Base-by-base conservation (phyloP, 371 early-diverging fungal genomes). In the Apophysomyces elegans region DNA sequence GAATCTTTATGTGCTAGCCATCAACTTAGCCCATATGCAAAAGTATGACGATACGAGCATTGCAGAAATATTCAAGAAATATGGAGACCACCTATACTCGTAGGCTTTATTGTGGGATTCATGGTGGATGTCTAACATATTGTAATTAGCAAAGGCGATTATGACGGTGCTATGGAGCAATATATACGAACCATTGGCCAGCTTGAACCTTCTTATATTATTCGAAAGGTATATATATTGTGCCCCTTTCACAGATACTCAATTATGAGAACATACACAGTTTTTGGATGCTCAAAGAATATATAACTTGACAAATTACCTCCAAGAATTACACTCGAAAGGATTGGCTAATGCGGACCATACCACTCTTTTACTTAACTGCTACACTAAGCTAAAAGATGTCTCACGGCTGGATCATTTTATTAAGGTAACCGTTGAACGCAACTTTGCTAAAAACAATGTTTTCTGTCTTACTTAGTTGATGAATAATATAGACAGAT, bases 311-410 rank as follows among this genome's bases (percentile, higher is more conserved):
- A 93, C 95, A 3, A 86, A 87, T 36, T 97, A 95, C 69, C 82
- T 97, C 18, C 94, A 96, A 79, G 91, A 90, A 63, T 83, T 97
- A 1, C 96, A 97, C 72, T 87, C 90, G 1, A 80, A 87, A 21
- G 87, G 90, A 0, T 79, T 95, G 37, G 97, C 97, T 1, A 96
- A 93, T 62, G 85, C 91, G 12, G 96, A 97, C 72, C 97, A 97
- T 74, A 97, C 97, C 0, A 97, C 97, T 0, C 74, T 97, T 50
- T 76, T 98, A 36, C 81, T 98, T n/a, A 97, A 96, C 70, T 98
- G 99, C 83, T 98, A 97, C 73, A 94, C 97, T 21, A 97, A 97
- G 73, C 83, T 96, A 14, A 92, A 93, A 69, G 96, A 95, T 76
- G 90, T 90, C 9, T 85, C 86, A 45, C 75, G 89, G 11, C 77